Percentiles rank a stretch among this genome's conserved stretches.
phyloP scores from a whole-genome alignment of 208 protist genomes.

The Polymyxa betae region DNA sequence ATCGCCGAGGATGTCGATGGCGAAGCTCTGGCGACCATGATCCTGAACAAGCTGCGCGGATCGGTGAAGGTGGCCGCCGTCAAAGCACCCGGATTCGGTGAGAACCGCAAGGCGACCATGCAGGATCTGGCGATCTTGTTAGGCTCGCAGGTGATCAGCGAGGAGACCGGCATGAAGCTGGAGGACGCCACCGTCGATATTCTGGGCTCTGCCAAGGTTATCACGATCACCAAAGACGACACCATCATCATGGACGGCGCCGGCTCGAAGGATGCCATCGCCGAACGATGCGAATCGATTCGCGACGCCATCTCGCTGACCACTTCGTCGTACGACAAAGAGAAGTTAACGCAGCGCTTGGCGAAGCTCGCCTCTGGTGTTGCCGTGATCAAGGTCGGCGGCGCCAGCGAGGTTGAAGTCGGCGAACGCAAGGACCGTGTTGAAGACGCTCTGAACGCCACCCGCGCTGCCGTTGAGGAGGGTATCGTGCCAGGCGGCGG shows the following conservation, averaged over 20 bases:
- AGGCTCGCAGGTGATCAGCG: slow-evolving; percentile 86
- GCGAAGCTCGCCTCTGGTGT: slow-evolving; percentile 93
- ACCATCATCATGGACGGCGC: slow-evolving; percentile 94
- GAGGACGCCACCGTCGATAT: slow-evolving; percentile 67
- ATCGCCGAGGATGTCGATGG: slow-evolving; percentile 98
- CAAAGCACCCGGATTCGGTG: slow-evolving; percentile 98
- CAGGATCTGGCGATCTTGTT: slow-evolving; percentile 98
- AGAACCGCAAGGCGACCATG: slow-evolving; percentile 94
- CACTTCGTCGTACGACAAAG: slow-evolving; percentile 90
- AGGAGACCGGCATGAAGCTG: slow-evolving; percentile 84
- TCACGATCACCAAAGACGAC: slow-evolving; percentile 92
- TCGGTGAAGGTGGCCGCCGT: slow-evolving; percentile 77
- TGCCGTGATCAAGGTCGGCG: slow-evolving; percentile 83
- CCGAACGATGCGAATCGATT: slow-evolving; percentile 89
- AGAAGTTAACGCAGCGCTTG: slow-evolving; percentile 95
- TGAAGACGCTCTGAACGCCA: slow-evolving; percentile 97
- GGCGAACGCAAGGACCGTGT: slow-evolving; percentile 98
- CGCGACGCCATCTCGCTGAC: slow-evolving; percentile 81
- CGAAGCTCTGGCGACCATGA: slow-evolving; percentile 91
- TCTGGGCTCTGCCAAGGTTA: slow-evolving; percentile 77
- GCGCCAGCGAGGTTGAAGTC: slow-evolving; percentile 96
- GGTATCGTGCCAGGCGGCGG: slow-evolving; percentile 98
- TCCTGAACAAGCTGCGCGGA: slow-evolving; percentile 88
- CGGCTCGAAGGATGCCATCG: slow-evolving; percentile 84
- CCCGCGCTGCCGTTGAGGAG: slow-evolving; percentile 96